Evolutionary conservation across 495 filamentous ascomycete genomes (phyloP), one percentile per base, ranked within the genome.

Genomic region (Podospora pseudoanserina): DNA sequence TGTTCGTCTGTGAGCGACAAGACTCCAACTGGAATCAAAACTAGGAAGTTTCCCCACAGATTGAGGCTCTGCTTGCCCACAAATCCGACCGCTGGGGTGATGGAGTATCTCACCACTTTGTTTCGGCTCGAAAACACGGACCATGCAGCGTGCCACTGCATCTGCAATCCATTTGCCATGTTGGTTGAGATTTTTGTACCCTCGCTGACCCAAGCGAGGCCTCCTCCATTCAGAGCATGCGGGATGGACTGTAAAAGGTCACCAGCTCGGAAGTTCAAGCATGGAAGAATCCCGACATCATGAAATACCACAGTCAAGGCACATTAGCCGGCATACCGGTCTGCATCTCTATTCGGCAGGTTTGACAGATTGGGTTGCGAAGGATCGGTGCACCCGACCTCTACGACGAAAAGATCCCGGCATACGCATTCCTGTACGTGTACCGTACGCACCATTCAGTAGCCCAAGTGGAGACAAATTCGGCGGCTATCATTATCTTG

Each of bases 51-150:
- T 49, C 39, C 15, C 39, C 39, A 49, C 39, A 49, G 7, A 39
- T 39, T 49, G 64, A 59, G 68, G 68, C 64, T 67, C 64, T 66
- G 64, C 60, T 1, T 5, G 2, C 7, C 66, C 66, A 68, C 65
- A 64, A 39, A 60, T 63, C 16, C 11, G 19, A 11, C 2, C 23
- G 13, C 7, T 5, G 19, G 32, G 49, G 32, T 16, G 20, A 19
- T 39, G 2, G 5, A 39, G 15, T 7, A 19, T 63, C 13, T 18
- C 32, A 44, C 32, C 32, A 44, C 20, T 23, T 5, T 49, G 39
- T 13, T 49, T 49, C 39, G 13, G 39, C 61, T 20, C 30, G 30
- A 32, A 32, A 32, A 32, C 7, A 5, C 30, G 30, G 30, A 5
- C 20, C 61, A 20, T 11, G 28, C 30, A 44, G 18, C n/a, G 34